phyloP scores from a whole-genome alignment of 176 grass and related monocot genomes.

The Carex scoparia region DNA sequence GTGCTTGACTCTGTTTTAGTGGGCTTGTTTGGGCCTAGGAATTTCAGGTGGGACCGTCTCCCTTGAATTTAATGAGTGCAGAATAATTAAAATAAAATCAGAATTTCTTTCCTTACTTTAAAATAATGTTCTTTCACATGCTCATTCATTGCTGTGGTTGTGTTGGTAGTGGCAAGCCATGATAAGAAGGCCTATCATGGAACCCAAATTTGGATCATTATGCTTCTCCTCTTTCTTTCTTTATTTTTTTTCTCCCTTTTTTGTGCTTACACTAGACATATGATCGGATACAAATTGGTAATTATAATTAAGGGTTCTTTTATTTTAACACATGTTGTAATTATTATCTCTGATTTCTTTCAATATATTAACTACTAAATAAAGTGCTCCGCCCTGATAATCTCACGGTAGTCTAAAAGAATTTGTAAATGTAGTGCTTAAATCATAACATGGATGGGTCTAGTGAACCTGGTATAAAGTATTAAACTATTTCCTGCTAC shows the following conservation, averaged over 20 bases:
- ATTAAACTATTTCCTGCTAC: background rate
- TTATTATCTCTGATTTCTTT: background rate
- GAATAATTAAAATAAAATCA: background rate
- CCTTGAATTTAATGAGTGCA: conserved; percentile 10
- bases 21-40: conserved; percentile 1
- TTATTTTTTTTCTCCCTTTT: background rate
- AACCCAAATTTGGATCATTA: background rate
- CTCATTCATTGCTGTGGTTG: background rate
- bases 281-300: background rate
- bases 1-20: background rate
- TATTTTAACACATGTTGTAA: background rate
- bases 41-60: background rate
- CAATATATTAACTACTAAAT: background rate
- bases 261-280: background rate
- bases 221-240: background rate
- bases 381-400: background rate
- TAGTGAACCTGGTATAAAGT: too few species aligned
- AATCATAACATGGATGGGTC: background rate
- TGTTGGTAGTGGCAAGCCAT: conserved; percentile 17
- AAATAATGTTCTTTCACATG: background rate
- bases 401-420: background rate
- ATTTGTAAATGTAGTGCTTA: background rate
- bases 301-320: background rate
- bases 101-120: background rate
- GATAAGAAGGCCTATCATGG: background rate